Conservation (phyloP, 495 filamentous ascomycete species). For the Acidomyces sp. region DNA sequence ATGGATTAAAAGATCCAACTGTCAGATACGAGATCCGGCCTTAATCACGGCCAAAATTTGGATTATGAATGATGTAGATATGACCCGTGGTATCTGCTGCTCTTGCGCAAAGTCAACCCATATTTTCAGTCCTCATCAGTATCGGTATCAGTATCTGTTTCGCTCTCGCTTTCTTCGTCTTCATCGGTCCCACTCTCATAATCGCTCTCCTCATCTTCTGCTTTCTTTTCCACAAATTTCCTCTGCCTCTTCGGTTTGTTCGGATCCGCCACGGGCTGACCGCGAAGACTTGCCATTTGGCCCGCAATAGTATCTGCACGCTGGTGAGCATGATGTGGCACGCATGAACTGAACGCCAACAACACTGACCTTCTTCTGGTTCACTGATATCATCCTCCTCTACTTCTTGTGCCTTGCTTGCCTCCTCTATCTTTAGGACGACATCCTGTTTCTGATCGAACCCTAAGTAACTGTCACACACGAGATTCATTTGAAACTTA, state of each 20-base stretch:
- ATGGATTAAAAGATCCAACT: no score
- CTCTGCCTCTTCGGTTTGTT: conserved; percentile 35
- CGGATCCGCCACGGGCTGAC: conserved; percentile 36
- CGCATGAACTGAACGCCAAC: not conserved
- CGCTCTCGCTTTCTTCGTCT: conserved; percentile 33
- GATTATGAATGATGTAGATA: no score
- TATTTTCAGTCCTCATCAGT: conserved; percentile 28
- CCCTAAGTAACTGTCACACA: conserved; percentile 89
- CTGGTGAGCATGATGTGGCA: conserved; percentile 21
- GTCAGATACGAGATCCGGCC: no score
- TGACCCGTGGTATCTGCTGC: no score
- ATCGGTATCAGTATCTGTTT: conserved; percentile 75
- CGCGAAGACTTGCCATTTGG: conserved; percentile 83
- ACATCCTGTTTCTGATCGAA: conserved; percentile 84
- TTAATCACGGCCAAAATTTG: no score
- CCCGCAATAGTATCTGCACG: conserved; percentile 76
- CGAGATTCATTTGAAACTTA: conserved; percentile 77
- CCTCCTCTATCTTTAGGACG: conserved; percentile 77
- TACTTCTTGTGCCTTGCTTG: conserved; percentile 66
- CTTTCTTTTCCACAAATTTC: conserved; percentile 36
- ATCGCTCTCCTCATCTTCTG: conserved; percentile 38
- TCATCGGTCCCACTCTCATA: conserved; percentile 44
- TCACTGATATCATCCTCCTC: conserved; percentile 86
- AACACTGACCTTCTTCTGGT: conserved; percentile 78
- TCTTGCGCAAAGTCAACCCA: not conserved